Base-by-base conservation (phyloP, 2,329 filamentous ascomycete species). In the Gaeumannomyces tritici region DNA sequence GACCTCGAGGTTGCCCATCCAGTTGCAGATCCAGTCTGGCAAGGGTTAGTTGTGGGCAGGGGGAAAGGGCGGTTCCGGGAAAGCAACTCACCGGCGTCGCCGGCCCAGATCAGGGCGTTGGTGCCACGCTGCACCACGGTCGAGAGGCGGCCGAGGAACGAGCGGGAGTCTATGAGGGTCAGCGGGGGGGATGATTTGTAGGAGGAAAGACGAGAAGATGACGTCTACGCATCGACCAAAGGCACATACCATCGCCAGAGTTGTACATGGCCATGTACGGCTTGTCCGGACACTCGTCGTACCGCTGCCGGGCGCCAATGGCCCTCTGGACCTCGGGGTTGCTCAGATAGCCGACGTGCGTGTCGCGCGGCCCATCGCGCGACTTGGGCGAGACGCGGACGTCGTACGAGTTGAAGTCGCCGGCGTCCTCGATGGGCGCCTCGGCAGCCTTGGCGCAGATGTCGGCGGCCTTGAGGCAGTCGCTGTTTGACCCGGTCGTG, bases 11-110 rank as follows among this genome's bases (percentile, higher is more conserved):
- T 74, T 77, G n/a, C 83, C 83, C 33, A 79, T 72, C 79, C 81
- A 84, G 70, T 85, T 85, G 67, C 81, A 85, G 61, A 84, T 82
- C 72, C 77, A 84, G 66, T 86, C 83, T 68, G 64, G 24, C 3
- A 55, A 56, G 1, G 24, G 11, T 55, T 27, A 51, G 61, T 11
- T n/a, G n/a, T n/a, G n/a, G n/a, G n/a, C n/a, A n/a, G n/a, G n/a
- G 26, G 63, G 66, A 2, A 57, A 62, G 63, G 63, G 33, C 65
- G 64, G 3, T 64, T 63, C 8, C 62, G 57, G 1, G 64, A 65
- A 51, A n/a, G n/a, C n/a, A 15, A 66, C 69, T 66, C 63, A 73
- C 73, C 73, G 3, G 82, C 77, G 62, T 84, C 83, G 42, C 82
- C 82, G 0, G 82, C 80, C 80, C 80, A 85, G 56, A 84, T 71